A percentile compares a stretch with the other conserved stretches of the same genome.
These are phyloP conservation scores for Puccinia horiana DNA, from an alignment of 1,284 basidiomycete species.

Conservation along the genomic window DNA sequence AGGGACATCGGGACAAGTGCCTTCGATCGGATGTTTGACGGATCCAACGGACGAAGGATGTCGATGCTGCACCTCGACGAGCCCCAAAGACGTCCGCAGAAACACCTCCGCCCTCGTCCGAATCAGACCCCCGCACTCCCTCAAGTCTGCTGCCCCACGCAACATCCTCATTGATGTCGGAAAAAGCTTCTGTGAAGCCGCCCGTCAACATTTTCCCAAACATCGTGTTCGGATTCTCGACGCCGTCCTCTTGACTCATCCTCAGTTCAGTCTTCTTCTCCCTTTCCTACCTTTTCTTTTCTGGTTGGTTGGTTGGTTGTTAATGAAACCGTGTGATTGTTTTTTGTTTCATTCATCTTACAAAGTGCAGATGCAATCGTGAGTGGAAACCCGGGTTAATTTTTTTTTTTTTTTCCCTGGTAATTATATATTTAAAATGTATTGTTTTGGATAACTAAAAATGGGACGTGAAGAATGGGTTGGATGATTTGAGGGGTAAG, in stretches of 20 bases:
- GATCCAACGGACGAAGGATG: conserved; percentile 64
- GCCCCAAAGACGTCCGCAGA: conserved; percentile 72
- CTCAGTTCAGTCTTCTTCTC: conserved; percentile 63
- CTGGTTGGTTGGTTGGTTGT: neutral
- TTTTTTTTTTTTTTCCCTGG: neutral
- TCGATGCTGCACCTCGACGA: conserved; percentile 69
- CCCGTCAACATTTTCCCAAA: conserved; percentile 76
- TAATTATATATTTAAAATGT: neutral
- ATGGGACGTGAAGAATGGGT: conserved; percentile 66
- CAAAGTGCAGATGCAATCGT: conserved; percentile 44
- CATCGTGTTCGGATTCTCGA: conserved; percentile 73
- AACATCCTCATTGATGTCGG: conserved; percentile 74
- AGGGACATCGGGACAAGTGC: conserved; percentile 71
- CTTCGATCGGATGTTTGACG: conserved; percentile 69
- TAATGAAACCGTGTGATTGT: neutral
- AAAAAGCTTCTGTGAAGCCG: conserved; percentile 74
- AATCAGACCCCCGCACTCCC: neutral
- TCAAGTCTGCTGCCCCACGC: neutral
- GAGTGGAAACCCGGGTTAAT: no score
- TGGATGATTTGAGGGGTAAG: conserved; percentile 75
- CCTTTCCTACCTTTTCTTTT: neutral
- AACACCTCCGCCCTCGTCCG: conserved; percentile 69
- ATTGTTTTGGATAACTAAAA: neutral
- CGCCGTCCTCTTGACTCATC: conserved; percentile 75
- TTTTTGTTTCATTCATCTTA: neutral